Percentiles rank a stretch among this genome's conserved stretches.
These are phyloP conservation scores for Pseudopyricularia cyperi DNA, from an alignment of 2,329 filamentous ascomycete genomes.

Conservation along the genomic window DNA sequence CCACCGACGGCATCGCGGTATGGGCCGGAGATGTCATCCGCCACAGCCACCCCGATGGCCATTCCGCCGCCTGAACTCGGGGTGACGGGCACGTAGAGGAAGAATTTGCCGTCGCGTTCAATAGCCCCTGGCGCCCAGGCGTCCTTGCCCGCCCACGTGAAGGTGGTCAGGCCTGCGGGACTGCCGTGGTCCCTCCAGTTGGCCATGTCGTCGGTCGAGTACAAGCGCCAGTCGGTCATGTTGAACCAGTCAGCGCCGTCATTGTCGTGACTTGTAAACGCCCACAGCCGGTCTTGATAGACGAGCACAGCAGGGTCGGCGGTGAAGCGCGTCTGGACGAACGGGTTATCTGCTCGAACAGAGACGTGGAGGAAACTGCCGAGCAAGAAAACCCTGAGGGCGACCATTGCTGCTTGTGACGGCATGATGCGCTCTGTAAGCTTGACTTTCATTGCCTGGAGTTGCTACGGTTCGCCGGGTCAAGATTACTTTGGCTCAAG, in stretches of 20 bases:
- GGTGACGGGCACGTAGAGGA: constrained; percentile 16
- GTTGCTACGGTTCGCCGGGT: not conserved
- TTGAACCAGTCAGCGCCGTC: constrained; percentile 12
- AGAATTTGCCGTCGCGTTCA: constrained; percentile 18
- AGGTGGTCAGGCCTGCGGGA: constrained; percentile 13
- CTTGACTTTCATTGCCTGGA: not conserved
- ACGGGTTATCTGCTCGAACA: constrained; percentile 5
- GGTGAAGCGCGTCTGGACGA: constrained; percentile 6
- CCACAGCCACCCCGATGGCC: constrained; percentile 20
- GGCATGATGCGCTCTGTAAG: no score
- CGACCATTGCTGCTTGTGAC: not conserved
- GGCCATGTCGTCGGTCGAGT: constrained; percentile 18
- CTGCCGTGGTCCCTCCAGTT: constrained; percentile 19
- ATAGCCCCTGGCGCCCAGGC: constrained; percentile 21
- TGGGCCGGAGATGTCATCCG: constrained; percentile 20
- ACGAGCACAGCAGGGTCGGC: constrained; percentile 17
- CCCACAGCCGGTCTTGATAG: constrained; percentile 14
- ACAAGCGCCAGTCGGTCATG: constrained; percentile 20
- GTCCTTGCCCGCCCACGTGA: constrained; percentile 19
- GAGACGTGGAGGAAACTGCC: not conserved
- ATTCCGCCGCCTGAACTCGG: constrained; percentile 7
- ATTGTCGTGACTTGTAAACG: constrained; percentile 19
- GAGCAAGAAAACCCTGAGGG: not conserved
- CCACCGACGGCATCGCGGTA: constrained; percentile 19
- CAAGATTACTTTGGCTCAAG: no score